Percentiles rank a stretch among this genome's conserved stretches.
Evolutionary conservation across 148 eudicot species (phyloP).

Genomic region (Rhododendron ferrugineum): DNA sequence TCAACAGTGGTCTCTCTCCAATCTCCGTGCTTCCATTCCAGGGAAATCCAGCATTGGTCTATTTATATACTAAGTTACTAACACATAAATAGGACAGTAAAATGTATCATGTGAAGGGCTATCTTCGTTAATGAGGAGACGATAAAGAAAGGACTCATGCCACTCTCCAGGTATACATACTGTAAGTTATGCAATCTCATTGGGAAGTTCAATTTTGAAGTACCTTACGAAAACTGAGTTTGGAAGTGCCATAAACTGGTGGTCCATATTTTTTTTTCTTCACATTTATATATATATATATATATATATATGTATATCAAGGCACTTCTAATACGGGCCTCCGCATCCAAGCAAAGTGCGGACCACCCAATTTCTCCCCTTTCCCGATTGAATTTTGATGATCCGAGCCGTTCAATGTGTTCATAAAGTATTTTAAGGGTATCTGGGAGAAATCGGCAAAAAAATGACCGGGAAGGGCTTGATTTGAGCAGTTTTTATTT

Average conservation of each 20-base stretch:
- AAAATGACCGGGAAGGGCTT: too few relatives aligned
- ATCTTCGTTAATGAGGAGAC: not conserved
- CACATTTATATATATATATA: not conserved
- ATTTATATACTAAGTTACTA: not conserved
- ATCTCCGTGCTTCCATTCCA: constrained; percentile 2
- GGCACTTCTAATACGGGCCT: too few relatives aligned
- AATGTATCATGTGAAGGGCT: not conserved
- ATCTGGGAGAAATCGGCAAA: too few relatives aligned
- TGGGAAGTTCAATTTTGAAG: not conserved
- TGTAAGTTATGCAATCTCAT: not conserved
- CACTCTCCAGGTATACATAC: not conserved
- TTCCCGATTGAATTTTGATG: too few relatives aligned
- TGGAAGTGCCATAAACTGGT: not conserved
- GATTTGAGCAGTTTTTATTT: too few relatives aligned
- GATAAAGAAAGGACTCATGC: not conserved
- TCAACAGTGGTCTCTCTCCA: not conserved
- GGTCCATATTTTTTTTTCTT: not conserved
- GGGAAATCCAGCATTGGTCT: not conserved
- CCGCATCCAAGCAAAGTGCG: too few relatives aligned
- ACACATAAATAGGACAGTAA: not conserved
- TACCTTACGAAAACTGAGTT: not conserved
- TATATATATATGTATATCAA: too few relatives aligned
- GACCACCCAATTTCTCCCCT: too few relatives aligned
- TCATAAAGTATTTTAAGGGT: too few relatives aligned
- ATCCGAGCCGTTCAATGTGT: too few relatives aligned